phyloP scores from a whole-genome alignment of 139 green algal genomes.

The Coelastrella sp. region DNA sequence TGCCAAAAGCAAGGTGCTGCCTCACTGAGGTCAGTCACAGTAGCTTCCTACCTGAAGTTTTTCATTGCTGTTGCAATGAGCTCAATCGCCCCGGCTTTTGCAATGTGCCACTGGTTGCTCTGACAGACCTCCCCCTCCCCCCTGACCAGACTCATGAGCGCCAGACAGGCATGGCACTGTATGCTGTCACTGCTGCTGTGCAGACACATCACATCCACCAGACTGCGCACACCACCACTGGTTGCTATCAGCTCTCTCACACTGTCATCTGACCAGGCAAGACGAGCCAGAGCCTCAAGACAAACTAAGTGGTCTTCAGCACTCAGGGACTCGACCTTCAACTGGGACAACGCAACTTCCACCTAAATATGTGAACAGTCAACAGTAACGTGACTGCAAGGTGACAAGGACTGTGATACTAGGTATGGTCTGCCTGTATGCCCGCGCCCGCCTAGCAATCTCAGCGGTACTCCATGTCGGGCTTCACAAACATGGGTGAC shows the following conservation, averaged over 20 bases:
- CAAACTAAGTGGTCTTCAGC: conserved; percentile 45
- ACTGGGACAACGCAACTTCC: conserved; percentile 48
- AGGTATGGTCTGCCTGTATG: too few species aligned
- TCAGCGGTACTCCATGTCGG: too few species aligned
- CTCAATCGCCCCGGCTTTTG: conserved; percentile 67
- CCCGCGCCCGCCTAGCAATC: too few species aligned
- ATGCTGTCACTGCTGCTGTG: conserved; percentile 57
- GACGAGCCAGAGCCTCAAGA: conserved; percentile 69
- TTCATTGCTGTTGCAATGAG: conserved; percentile 61
- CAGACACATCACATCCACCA: conserved; percentile 50
- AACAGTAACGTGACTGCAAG: too few species aligned
- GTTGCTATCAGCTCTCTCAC: conserved; percentile 49
- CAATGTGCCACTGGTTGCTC: conserved; percentile 68
- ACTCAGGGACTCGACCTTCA: conserved; percentile 41
- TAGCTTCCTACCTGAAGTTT: conserved; percentile 25
- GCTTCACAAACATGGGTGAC: too few species aligned
- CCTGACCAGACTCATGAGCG: conserved; percentile 69
- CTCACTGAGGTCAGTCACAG: too few species aligned
- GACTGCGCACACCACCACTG: conserved; percentile 26
- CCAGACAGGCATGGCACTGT: conserved; percentile 73
- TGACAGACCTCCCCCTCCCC: conserved; percentile 66
- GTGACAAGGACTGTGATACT: too few species aligned
- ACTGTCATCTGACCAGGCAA: conserved; percentile 75
- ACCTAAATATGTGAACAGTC: too few species aligned
- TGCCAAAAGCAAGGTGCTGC: too few species aligned